These are phyloP conservation scores for Terfezia boudieri DNA, from an alignment of 495 filamentous ascomycete species.

Conservation along the genomic window DNA sequence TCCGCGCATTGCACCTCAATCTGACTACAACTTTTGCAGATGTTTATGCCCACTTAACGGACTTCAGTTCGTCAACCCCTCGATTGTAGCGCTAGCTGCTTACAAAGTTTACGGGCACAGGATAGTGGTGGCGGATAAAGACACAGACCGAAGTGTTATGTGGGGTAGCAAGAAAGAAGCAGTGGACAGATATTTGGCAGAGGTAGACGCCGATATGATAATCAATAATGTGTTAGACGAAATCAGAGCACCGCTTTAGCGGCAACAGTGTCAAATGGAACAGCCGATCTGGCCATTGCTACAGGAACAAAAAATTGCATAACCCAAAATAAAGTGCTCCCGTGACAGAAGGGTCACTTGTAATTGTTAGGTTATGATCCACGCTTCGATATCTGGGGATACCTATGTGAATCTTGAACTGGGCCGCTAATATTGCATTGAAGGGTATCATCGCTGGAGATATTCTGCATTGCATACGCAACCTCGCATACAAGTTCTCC, in stretches of 20 bases:
- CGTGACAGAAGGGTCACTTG: too few species aligned
- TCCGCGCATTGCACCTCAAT: neutral
- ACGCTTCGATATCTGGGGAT: too few species aligned
- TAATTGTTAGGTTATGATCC: too few species aligned
- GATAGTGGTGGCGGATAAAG: conserved; percentile 41
- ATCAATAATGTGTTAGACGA: conserved; percentile 57
- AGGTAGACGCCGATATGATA: conserved; percentile 50
- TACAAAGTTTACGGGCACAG: conserved; percentile 77
- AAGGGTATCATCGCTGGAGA: too few species aligned
- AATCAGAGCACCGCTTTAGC: conserved; percentile 47
- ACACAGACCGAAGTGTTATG: conserved; percentile 67
- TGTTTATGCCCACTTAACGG: conserved; percentile 67
- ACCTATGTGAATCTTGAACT: too few species aligned
- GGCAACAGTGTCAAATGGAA: neutral
- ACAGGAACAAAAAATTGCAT: too few species aligned
- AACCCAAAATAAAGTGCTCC: too few species aligned
- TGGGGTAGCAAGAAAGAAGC: conserved; percentile 67
- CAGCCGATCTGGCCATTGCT: too few species aligned
- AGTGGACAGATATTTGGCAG: conserved; percentile 40
- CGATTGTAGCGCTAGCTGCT: conserved; percentile 61
- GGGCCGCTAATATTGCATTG: too few species aligned
- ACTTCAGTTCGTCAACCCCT: conserved; percentile 60
- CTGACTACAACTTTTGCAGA: conserved; percentile 11
- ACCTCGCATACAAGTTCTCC: too few species aligned
- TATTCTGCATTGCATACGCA: too few species aligned